These are phyloP conservation scores for Manihot esculenta DNA, from an alignment of 441 rosid species.

Conservation along the genomic window DNA sequence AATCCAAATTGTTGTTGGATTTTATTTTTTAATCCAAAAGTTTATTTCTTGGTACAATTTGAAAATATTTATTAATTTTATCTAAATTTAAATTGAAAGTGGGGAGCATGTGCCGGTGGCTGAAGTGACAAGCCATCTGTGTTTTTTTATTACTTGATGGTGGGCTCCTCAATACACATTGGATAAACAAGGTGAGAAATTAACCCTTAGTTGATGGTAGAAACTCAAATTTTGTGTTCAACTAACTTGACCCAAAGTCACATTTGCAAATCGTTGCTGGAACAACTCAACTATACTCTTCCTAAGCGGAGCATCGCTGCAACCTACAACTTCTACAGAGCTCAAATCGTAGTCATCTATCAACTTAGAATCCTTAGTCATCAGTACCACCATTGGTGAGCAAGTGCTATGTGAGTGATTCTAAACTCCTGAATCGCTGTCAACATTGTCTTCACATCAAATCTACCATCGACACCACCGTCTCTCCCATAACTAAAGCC, in stretches of 20 bases:
- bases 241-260: slow-evolving; percentile 45
- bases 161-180: too few species aligned
- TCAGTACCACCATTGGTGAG: slow-evolving; percentile 43
- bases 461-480: slow-evolving; percentile 33
- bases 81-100: too few species aligned
- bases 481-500: slow-evolving; percentile 43
- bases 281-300: slow-evolving; percentile 31
- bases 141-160: too few species aligned
- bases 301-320: slow-evolving; percentile 50
- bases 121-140: too few species aligned
- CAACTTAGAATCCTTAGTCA: too few species aligned
- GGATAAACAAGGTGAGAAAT: too few species aligned
- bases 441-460: slow-evolving; percentile 35
- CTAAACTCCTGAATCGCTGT: slow-evolving; percentile 31
- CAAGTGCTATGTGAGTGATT: slow-evolving; percentile 46
- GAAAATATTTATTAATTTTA: too few species aligned
- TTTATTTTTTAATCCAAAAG: too few species aligned
- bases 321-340: slow-evolving; percentile 45
- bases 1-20: too few species aligned
- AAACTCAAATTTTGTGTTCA: background rate
- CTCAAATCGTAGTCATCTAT: slow-evolving; percentile 41
- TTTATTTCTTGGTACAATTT: too few species aligned
- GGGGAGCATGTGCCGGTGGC: too few species aligned
- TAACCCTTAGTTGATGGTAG: too few species aligned
- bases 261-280: slow-evolving; percentile 34